Evolutionary conservation across 1,139 yeast species (phyloP), one percentile per base, ranked within the genome.

Genomic region (Kluyveromyces sp.): DNA sequence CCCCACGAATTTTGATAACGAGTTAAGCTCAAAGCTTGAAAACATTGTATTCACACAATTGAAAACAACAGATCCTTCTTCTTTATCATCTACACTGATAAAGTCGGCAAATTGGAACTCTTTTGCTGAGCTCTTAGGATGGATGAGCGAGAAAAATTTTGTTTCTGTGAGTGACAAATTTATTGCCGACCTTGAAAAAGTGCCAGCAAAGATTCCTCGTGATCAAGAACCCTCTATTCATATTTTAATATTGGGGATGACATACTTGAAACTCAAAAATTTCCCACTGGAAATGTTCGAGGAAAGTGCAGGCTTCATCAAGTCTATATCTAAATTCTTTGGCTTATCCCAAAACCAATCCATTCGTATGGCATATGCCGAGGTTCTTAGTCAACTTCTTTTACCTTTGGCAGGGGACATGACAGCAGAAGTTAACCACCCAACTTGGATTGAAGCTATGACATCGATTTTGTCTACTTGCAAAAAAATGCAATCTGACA

Each of bases 371-470:
- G 94, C 96, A 1, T 94, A 92, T 61, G 85, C 95, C 43, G 96
- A 88, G 52, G 95, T 88, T 1, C 71, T 90, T 39, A 75, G 84
- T 46, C 82, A 78, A 49, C 73, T 94, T 37, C 66, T 94, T 3
- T 67, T 87, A 39, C 95, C 97, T 0, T 67, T 92, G 37, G 95
- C 97, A 0, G 94, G 88, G 25, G 73, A 78, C 2, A 74, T 90
- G 34, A 87, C 97, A 0, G 98, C 97, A 0, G 99, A 94, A 63
- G 89, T 89, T 0, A 92, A 94, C 59, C 95, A 89, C 63, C 98
- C 98, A 2, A 80, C 85, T 0, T 94, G 98, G 99, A 82, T 83
- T 0, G 85, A 81, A 44, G 94, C 96, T 0, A 77, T 88, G 46
- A 77, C 77, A 33, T 77, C 89, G 2, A 83, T 77, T 60, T 65